Conservation (phyloP, 176 grass and related monocot species). For the Tillandsia leiboldiana region DNA sequence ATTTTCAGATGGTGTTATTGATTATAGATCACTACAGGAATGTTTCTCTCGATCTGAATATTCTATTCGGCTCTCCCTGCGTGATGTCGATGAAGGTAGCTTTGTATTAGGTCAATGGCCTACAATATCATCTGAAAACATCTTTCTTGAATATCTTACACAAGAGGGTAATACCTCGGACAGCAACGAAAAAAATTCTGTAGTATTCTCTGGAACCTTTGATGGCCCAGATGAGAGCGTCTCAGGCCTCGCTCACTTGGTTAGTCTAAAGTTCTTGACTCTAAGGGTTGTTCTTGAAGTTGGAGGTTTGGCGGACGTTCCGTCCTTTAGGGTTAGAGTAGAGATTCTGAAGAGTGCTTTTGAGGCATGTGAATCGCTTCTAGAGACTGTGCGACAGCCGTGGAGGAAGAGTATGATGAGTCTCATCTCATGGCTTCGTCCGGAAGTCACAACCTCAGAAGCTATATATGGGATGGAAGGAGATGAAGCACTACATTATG, state of each 20-base stretch:
- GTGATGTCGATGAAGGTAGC: constrained; percentile 44
- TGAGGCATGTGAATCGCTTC: constrained; percentile 41
- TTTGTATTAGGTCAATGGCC: constrained; percentile 73
- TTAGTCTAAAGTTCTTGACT: constrained; percentile 47
- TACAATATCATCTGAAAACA: constrained; percentile 37
- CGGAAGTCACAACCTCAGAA: constrained; percentile 58
- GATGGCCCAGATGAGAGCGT: constrained; percentile 72
- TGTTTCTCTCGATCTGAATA: constrained; percentile 24
- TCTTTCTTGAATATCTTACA: constrained; percentile 47
- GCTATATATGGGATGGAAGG: constrained; percentile 43
- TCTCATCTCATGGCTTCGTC: constrained; percentile 70
- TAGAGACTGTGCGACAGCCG: constrained; percentile 64
- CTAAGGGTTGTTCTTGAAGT: constrained; percentile 31
- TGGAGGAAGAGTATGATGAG: constrained; percentile 94
- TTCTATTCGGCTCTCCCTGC: constrained; percentile 48
- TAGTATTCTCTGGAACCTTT: constrained; percentile 42
- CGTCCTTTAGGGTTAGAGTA: constrained; percentile 45
- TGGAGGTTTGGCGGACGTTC: constrained; percentile 7
- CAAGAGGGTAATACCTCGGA: background rate
- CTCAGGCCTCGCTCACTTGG: constrained; percentile 60
- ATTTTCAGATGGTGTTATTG: constrained; percentile 28
- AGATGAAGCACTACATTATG: constrained; percentile 19
- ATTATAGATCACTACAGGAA: constrained; percentile 21
- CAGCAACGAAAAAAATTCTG: background rate
- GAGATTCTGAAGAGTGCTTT: constrained; percentile 59